These are phyloP conservation scores for Tuber calosporum DNA, from an alignment of 495 filamentous ascomycete genomes.

Conservation along the genomic window DNA sequence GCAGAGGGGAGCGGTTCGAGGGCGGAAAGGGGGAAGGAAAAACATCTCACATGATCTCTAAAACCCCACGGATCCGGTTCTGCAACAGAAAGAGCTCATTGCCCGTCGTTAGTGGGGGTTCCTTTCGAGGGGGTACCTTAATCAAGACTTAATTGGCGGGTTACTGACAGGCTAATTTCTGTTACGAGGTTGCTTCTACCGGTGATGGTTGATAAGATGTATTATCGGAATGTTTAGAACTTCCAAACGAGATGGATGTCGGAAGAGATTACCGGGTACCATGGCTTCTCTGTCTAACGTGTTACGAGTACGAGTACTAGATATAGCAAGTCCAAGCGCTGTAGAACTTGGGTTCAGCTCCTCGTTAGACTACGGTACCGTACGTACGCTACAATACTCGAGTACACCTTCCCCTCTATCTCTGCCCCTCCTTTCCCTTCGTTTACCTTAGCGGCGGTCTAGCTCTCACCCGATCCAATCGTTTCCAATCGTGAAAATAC, in stretches of 20 bases:
- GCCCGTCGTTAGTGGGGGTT: neutral
- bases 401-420: neutral
- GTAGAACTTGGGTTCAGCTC: neutral
- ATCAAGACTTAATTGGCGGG: neutral
- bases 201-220: neutral
- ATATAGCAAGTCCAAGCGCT: neutral
- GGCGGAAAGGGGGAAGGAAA: neutral
- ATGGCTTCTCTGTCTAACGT: neutral
- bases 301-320: no score
- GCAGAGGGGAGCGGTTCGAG: neutral
- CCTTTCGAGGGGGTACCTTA: neutral
- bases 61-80: neutral
- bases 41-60: neutral
- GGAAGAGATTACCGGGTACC: neutral
- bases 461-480: neutral
- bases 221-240: neutral
- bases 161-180: slow-evolving; percentile 3
- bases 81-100: neutral
- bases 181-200: neutral
- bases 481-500: neutral
- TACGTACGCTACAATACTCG: no score
- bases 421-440: neutral
- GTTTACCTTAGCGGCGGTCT: neutral
- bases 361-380: neutral
- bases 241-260: neutral